Evolutionary conservation across 768 basidiomycete genomes (phyloP).

Genomic region (Phlebiopsis flavidoalba): DNA sequence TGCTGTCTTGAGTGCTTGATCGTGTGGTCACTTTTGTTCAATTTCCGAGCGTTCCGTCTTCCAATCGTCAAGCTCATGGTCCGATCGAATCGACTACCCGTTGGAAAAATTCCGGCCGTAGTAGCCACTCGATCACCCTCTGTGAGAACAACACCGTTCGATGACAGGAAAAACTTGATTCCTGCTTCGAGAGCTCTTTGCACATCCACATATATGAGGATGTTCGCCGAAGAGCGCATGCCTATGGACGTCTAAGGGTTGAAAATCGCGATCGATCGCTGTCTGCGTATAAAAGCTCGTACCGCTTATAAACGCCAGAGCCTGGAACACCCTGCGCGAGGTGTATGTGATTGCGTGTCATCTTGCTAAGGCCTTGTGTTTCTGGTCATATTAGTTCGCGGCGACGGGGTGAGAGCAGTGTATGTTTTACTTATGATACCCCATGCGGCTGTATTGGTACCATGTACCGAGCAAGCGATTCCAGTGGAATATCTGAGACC

Average conservation of each 20-base stretch:
- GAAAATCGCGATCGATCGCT: neutral
- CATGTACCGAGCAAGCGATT: slow-evolving; percentile 82
- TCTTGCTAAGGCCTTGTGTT: slow-evolving; percentile 69
- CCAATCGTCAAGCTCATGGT: slow-evolving; percentile 24
- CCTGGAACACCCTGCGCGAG: slow-evolving; percentile 75
- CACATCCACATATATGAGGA: slow-evolving; percentile 81
- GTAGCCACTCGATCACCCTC: slow-evolving; percentile 65
- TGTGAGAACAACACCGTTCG: slow-evolving; percentile 87
- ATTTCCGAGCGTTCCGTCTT: neutral
- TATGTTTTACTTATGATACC: slow-evolving; percentile 50
- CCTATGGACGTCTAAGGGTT: slow-evolving; percentile 38
- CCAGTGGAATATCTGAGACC: slow-evolving; percentile 54
- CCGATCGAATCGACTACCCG: slow-evolving; percentile 55
- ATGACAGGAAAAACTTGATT: slow-evolving; percentile 70
- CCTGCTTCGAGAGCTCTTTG: slow-evolving; percentile 63
- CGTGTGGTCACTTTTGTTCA: neutral
- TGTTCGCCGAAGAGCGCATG: slow-evolving; percentile 71
- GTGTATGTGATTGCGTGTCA: slow-evolving; percentile 91
- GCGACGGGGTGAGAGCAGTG: neutral
- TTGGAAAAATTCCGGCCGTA: slow-evolving; percentile 61
- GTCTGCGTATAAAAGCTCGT: slow-evolving; percentile 18
- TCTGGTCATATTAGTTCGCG: slow-evolving; percentile 33
- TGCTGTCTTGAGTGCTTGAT: neutral
- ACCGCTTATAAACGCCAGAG: slow-evolving; percentile 74
- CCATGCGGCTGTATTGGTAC: slow-evolving; percentile 71